Evolutionary conservation across 2,329 filamentous ascomycete species (phyloP).

Genomic region (Lachnellula hyalina): DNA sequence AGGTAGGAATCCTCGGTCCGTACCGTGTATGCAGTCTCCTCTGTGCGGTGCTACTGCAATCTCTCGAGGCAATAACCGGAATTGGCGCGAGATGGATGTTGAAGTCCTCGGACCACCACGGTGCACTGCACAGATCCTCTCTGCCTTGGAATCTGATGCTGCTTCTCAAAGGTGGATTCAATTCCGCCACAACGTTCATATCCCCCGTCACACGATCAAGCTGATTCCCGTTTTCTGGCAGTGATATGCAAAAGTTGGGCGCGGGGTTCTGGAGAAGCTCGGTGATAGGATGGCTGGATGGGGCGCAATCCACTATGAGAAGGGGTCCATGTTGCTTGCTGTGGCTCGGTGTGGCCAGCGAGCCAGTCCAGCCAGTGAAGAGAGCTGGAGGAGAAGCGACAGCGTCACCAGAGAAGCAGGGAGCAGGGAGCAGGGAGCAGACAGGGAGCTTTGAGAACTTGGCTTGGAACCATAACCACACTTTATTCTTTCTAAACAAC

Average conservation of each 20-base stretch:
- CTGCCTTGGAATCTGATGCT: neutral
- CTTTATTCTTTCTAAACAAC: too few relatives aligned
- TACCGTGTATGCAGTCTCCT: neutral
- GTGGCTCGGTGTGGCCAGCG: neutral
- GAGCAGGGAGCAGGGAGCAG: too few relatives aligned
- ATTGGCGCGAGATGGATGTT: neutral
- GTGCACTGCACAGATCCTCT: too few relatives aligned
- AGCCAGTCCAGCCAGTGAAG: too few relatives aligned
- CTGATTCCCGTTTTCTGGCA: neutral
- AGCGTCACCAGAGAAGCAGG: neutral
- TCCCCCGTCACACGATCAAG: neutral
- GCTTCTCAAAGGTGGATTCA: neutral
- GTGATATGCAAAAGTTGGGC: neutral
- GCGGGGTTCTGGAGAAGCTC: neutral
- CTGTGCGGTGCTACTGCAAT: neutral
- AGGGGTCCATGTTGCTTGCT: neutral
- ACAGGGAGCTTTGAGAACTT: too few relatives aligned
- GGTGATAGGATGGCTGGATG: constrained; percentile 1
- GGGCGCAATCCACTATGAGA: neutral
- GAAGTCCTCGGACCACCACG: neutral
- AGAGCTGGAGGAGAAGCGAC: neutral
- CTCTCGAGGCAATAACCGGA: neutral
- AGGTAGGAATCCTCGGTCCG: neutral
- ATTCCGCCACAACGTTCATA: neutral
- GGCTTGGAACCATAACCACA: too few relatives aligned